These are phyloP conservation scores for Bipolaris bicolor DNA, from an alignment of 2,329 filamentous ascomycete genomes.

Conservation along the genomic window DNA sequence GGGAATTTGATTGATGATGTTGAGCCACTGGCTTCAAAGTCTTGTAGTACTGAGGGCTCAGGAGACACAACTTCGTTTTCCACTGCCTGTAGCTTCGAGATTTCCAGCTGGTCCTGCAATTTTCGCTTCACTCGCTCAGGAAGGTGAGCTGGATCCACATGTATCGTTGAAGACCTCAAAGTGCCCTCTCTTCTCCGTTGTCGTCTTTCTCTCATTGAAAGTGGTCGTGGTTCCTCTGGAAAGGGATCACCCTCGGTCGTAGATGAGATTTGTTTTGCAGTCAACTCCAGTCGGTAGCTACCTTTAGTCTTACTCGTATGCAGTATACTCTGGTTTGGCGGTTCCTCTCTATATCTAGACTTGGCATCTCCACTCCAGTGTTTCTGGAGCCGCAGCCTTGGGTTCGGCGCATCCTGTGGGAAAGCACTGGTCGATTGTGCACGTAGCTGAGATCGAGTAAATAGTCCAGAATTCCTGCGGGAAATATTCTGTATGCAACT, in stretches of 20 bases:
- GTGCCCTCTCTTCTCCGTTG: slow-evolving; percentile 4
- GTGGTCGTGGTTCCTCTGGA: background rate
- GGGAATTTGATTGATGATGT: background rate
- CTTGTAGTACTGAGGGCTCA: background rate
- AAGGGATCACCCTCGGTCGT: background rate
- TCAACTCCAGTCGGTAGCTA: background rate
- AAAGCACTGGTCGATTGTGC: slow-evolving; percentile 7
- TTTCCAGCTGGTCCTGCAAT: background rate
- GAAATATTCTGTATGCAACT: slow-evolving; percentile 21
- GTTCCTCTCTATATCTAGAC: background rate
- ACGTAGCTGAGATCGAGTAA: slow-evolving; percentile 7
- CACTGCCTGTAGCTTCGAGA: background rate
- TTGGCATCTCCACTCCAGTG: slow-evolving; percentile 13
- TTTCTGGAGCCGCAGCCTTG: slow-evolving; percentile 12
- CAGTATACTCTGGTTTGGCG: slow-evolving; percentile 1
- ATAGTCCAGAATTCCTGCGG: slow-evolving; percentile 4
- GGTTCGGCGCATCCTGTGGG: slow-evolving; percentile 9
- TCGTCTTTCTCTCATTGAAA: slow-evolving; percentile 15
- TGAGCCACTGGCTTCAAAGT: background rate
- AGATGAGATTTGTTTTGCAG: background rate
- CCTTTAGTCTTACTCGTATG: slow-evolving; percentile 11
- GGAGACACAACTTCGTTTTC: background rate
- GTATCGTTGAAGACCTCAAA: background rate
- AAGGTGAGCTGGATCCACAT: background rate
- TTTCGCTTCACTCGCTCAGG: slow-evolving; percentile 1